Conservation (phyloP, 2,329 filamentous ascomycete genomes). For the Ascochyta pisi region DNA sequence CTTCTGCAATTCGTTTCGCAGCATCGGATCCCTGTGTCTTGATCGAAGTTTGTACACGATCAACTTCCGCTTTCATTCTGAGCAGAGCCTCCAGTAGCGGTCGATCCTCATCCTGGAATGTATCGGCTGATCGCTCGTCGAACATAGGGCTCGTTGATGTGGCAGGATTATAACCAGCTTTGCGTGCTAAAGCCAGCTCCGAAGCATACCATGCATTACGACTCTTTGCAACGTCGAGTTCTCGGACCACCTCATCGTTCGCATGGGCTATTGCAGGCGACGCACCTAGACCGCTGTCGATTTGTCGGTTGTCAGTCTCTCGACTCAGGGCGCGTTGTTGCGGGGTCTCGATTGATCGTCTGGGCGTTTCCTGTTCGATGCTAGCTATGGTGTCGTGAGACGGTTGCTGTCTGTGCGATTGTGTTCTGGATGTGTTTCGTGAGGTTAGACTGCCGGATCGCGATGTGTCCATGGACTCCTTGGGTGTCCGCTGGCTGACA, state of each 20-base stretch:
- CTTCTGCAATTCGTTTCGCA: slow-evolving; percentile 88
- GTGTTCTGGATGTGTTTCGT: slow-evolving; percentile 46
- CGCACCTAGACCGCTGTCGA: slow-evolving; percentile 65
- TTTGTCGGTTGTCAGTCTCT: slow-evolving; percentile 55
- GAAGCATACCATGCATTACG: slow-evolving; percentile 97
- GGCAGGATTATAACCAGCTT: slow-evolving; percentile 83
- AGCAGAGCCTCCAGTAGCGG: slow-evolving; percentile 91
- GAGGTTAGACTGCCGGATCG: slow-evolving; percentile 44
- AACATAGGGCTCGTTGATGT: slow-evolving; percentile 73
- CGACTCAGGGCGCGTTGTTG: slow-evolving; percentile 40
- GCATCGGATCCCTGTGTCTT: slow-evolving; percentile 86
- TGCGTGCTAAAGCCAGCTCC: slow-evolving; percentile 88
- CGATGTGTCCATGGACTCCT: slow-evolving; percentile 47
- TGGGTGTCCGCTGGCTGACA: slow-evolving; percentile 36
- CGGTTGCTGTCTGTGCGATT: slow-evolving; percentile 62
- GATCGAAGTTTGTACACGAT: slow-evolving; percentile 87
- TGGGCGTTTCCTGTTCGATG: slow-evolving; percentile 51
- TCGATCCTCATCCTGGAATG: slow-evolving; percentile 89
- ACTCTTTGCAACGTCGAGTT: slow-evolving; percentile 83
- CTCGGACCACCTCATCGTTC: slow-evolving; percentile 79
- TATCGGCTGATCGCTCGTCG: slow-evolving; percentile 77
- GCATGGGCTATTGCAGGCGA: slow-evolving; percentile 67
- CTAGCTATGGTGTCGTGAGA: slow-evolving; percentile 65
- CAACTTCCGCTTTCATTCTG: slow-evolving; percentile 86
- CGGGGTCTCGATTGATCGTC: slow-evolving; percentile 43